Base-by-base conservation (phyloP, 768 basidiomycete species). In the Heimioporus sp. region DNA sequence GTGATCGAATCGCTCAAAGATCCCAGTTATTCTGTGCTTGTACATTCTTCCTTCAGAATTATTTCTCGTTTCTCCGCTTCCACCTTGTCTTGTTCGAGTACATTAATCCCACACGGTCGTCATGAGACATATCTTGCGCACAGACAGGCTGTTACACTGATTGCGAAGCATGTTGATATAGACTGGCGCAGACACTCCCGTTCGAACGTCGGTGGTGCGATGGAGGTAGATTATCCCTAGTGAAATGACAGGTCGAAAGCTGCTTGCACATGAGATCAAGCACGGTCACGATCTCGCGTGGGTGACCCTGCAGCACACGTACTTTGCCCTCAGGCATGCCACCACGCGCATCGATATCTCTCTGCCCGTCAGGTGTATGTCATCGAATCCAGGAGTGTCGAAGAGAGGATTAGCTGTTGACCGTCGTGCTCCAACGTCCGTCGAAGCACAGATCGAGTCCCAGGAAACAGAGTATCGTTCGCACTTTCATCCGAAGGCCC, bases 61-160 rank as follows among this genome's bases (percentile, higher is more conserved):
- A n/a, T 10, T n/a, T 55, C 54, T 32, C 46, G 30, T 20, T 4
- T 12, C 30, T 44, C 30, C 21, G 52, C 54, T 17, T 48, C 46
- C 10, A 12, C 38, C 30, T 0, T 20, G 44, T 53, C 31, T 17
- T 20, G 6, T 13, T 54, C 32, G 19, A 17, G 6, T 30, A 48
- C 34, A 12, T 53, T 15, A 46, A 46, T 53, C 46, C 51, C 54
- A 53, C 54, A 55, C 48, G 3, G 55, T 54, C n/a, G 52, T 56
- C 20, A 54, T 28, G 2, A 56, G 43, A 31, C 55, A 49, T 46
- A 45, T 49, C 7, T 34, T 35, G 38, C 38, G 21, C 19, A 49
- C 35, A 20, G 8, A 11, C 4, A 34, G 13, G 12, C 37, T 6
- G 34, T 20, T 31, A 6, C 53, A 49, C 10, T 42, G 48, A 21